A percentile compares a stretch with the other conserved stretches of the same genome.
These are phyloP conservation scores for Termitomyces sp. DNA, from an alignment of 768 basidiomycete species.

Conservation along the genomic window DNA sequence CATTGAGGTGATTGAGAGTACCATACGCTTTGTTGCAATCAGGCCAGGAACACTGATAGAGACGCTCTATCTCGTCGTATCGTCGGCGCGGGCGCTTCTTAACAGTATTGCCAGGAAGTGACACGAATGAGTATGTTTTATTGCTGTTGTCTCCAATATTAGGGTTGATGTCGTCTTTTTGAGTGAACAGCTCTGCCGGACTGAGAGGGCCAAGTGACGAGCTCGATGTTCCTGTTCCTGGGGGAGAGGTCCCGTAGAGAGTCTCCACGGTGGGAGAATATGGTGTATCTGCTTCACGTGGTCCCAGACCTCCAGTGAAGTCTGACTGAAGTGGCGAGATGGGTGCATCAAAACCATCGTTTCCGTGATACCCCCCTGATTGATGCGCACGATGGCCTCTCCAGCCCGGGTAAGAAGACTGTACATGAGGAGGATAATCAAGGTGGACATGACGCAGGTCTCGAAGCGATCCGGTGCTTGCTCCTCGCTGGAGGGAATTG, in stretches of 20 bases:
- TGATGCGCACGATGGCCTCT: conserved; percentile 27
- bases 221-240: conserved; percentile 55
- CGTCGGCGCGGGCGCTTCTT: conserved; percentile 81
- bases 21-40: conserved; percentile 83
- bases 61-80: conserved; percentile 93
- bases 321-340: conserved; percentile 50
- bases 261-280: conserved; percentile 44
- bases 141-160: conserved; percentile 33
- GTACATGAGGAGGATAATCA: conserved; percentile 25
- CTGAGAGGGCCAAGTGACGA: conserved; percentile 33
- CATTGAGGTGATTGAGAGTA: conserved; percentile 95
- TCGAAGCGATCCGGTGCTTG: conserved; percentile 38
- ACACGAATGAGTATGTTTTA: conserved; percentile 80
- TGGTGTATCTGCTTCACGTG: conserved; percentile 22
- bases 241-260: conserved; percentile 56
- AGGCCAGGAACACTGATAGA: conserved; percentile 84
- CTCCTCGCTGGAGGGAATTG: conserved; percentile 40
- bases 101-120: conserved; percentile 73
- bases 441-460: conserved; percentile 35
- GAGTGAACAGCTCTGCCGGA: conserved; percentile 25
- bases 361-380: conserved; percentile 24
- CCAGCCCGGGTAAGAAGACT: conserved; percentile 25
- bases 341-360: conserved; percentile 37
- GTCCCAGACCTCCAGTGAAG: conserved; percentile 37
- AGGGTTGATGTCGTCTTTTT: conserved; percentile 19